Evolutionary conservation across 805 yeast genomes (phyloP).

Genomic region (Myxozyma melibiosi): DNA sequence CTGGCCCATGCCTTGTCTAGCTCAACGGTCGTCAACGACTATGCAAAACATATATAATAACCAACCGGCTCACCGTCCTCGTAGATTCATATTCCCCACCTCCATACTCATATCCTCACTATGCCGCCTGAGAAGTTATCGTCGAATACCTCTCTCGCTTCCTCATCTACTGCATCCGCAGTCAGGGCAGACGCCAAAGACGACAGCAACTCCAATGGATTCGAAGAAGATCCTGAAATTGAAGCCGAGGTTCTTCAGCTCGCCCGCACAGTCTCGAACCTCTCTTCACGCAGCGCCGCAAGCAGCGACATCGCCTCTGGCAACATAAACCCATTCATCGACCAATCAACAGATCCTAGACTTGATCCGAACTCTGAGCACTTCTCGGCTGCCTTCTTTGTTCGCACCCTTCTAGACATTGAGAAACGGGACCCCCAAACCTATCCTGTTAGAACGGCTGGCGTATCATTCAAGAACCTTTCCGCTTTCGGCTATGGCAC

Average conservation of each 20-base stretch:
- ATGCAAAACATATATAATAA: too few relatives aligned
- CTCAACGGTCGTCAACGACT: too few relatives aligned
- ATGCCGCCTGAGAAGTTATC: too few relatives aligned
- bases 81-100: too few relatives aligned
- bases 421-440: conserved; percentile 60
- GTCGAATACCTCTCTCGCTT: too few relatives aligned
- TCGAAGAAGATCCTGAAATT: conserved; percentile 11
- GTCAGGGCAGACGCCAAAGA: background rate
- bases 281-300: conserved; percentile 17
- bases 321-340: conserved; percentile 26
- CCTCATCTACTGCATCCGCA: background rate
- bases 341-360: conserved; percentile 44
- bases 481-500: conserved; percentile 66
- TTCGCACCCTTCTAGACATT: conserved; percentile 57
- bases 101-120: too few relatives aligned
- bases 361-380: conserved; percentile 61
- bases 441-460: conserved; percentile 61
- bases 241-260: conserved; percentile 29
- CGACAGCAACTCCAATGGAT: background rate
- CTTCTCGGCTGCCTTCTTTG: conserved; percentile 65
- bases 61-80: too few relatives aligned
- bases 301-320: background rate
- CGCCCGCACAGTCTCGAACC: conserved; percentile 30
- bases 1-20: too few relatives aligned
- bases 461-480: conserved; percentile 60